Evolutionary conservation across 148 eudicot genomes (phyloP).

Genomic region (Heliamphora exappendiculata): DNA sequence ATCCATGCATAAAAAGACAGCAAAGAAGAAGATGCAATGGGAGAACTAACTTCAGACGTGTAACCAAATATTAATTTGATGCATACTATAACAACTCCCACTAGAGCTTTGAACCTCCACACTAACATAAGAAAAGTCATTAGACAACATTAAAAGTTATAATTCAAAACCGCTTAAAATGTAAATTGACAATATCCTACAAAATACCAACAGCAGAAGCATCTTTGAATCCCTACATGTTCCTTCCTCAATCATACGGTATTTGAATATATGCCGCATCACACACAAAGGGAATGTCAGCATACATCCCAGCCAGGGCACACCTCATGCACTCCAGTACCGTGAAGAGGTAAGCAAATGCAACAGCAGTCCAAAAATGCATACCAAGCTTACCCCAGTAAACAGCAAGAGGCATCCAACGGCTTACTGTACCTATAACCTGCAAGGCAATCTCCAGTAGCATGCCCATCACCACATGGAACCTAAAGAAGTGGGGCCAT

Average conservation of each 20-base stretch:
- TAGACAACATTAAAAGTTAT: no score
- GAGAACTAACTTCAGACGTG: no score
- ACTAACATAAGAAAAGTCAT: no score
- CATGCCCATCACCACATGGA: constrained; percentile 84
- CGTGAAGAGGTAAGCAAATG: constrained; percentile 59
- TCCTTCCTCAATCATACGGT: constrained; percentile 34
- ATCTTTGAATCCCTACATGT: neutral
- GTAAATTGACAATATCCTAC: neutral
- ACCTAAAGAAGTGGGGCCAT: constrained; percentile 91
- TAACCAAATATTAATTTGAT: no score
- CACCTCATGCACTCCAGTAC: constrained; percentile 64
- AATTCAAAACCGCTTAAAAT: no score
- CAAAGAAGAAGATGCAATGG: no score
- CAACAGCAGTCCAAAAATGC: constrained; percentile 71
- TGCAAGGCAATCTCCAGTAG: constrained; percentile 70
- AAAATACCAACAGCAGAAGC: neutral
- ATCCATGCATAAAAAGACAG: no score
- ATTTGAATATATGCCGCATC: constrained; percentile 80
- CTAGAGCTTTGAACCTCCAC: no score
- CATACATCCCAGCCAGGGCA: constrained; percentile 75
- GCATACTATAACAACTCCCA: no score
- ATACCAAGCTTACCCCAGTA: constrained; percentile 83
- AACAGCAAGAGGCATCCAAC: constrained; percentile 62
- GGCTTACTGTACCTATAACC: constrained; percentile 52
- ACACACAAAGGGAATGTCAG: constrained; percentile 68